Conservation (phyloP, 768 basidiomycete genomes). For the Lactifluus subvellereus region DNA sequence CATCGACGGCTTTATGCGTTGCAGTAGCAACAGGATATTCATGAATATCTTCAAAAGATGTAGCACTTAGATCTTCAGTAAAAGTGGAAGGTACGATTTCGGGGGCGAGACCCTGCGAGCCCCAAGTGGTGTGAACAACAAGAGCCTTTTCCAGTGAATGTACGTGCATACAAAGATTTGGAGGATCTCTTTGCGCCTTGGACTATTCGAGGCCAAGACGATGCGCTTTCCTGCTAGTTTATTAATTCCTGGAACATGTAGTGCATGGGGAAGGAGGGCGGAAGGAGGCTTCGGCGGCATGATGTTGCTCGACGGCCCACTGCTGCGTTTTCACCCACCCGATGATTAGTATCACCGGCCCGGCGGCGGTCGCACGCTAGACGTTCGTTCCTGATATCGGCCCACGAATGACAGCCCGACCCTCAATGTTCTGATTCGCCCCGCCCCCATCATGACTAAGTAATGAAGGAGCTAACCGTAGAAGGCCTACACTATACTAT, state of each 20-base stretch:
- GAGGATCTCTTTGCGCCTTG: slow-evolving; percentile 79
- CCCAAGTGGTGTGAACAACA: background rate
- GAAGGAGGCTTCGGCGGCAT: slow-evolving; percentile 15
- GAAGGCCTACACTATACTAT: no score
- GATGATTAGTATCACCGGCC: background rate
- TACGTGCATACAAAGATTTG: slow-evolving; percentile 56
- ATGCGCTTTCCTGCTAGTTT: slow-evolving; percentile 74
- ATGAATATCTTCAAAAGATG: slow-evolving; percentile 61
- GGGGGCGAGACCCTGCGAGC: slow-evolving; percentile 51
- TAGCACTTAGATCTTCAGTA: slow-evolving; percentile 65
- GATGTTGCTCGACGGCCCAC: background rate
- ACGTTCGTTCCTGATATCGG: no score
- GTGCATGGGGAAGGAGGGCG: slow-evolving; percentile 54
- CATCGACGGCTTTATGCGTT: slow-evolving; percentile 77
- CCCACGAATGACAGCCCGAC: no score
- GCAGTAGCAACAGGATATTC: slow-evolving; percentile 77
- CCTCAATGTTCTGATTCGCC: no score
- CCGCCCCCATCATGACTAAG: no score
- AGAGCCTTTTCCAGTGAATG: background rate
- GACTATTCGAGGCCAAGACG: slow-evolving; percentile 81
- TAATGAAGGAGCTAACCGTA: no score
- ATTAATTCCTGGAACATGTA: slow-evolving; percentile 53
- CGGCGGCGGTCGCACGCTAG: background rate
- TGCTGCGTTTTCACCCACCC: no score
- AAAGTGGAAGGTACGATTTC: slow-evolving; percentile 76